Conservation (phyloP, 2,329 filamentous ascomycete genomes). For the Fusarium staphyleae region DNA sequence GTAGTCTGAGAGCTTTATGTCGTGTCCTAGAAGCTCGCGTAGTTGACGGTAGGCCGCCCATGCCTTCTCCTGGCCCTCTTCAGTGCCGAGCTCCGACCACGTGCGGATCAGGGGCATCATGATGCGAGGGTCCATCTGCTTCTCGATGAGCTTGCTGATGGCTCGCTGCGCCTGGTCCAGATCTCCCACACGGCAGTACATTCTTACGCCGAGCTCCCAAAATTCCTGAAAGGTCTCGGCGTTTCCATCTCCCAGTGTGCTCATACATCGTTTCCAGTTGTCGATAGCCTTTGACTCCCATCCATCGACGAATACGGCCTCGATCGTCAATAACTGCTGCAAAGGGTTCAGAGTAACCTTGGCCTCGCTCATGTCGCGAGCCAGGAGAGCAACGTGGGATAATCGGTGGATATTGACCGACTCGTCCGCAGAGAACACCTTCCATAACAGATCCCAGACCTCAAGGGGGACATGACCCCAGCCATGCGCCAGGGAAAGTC, state of each 20-base stretch:
- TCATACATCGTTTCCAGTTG: slow-evolving; percentile 66
- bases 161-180: slow-evolving; percentile 65
- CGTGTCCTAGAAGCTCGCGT: slow-evolving; percentile 63
- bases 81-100: slow-evolving; percentile 61
- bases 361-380: slow-evolving; percentile 69
- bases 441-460: slow-evolving; percentile 73
- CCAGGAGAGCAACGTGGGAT: slow-evolving; percentile 66
- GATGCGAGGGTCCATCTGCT: slow-evolving; percentile 60
- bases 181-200: slow-evolving; percentile 66
- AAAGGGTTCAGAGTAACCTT: slow-evolving; percentile 61
- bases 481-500: slow-evolving; percentile 52
- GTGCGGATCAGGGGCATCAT: slow-evolving; percentile 74
- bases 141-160: slow-evolving; percentile 60
- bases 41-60: slow-evolving; percentile 73
- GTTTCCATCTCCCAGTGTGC: slow-evolving; percentile 56
- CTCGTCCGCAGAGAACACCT: slow-evolving; percentile 61
- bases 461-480: slow-evolving; percentile 65
- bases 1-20: slow-evolving; percentile 76
- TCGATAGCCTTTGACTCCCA: slow-evolving; percentile 66
- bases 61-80: slow-evolving; percentile 60
- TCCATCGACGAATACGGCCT: slow-evolving; percentile 70
- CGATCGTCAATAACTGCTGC: slow-evolving; percentile 72
- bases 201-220: slow-evolving; percentile 71
- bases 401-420: slow-evolving; percentile 62
- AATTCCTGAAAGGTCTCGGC: slow-evolving; percentile 59